Base-by-base conservation (phyloP, 1,139 yeast genomes). In the Wickerhamiella infanticola region DNA sequence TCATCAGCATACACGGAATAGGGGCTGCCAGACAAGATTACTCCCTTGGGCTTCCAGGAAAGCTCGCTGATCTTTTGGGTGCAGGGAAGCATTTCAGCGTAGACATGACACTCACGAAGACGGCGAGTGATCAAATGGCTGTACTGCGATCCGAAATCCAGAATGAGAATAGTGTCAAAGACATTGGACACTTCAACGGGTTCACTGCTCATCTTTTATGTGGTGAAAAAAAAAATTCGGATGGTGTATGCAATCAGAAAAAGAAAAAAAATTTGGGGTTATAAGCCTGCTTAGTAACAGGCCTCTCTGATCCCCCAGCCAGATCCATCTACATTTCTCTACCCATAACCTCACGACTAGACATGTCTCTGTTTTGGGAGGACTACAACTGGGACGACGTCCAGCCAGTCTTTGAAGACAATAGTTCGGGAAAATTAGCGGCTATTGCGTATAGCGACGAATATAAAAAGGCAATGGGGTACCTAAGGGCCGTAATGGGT, bases 1-100 rank as follows among this genome's bases (percentile, higher is more conserved):
- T 80, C 97, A 50, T 76, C 80, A 48, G 82, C 95, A 64, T 88
- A 90, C 47, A 90, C 99, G 9, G 97, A 88, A 78, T 85, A 90
- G 47, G 99, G 99, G 52, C 95, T 94, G 51, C 99, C 99, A 42
- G 97, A 86, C 53, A 90, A 72, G 61, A 90, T 90, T 52, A 90
- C 79, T 68, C 99, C 99, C 66, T 80, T 84, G 56, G 99, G 99
- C 63, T 77, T 86, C 94, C 95, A 90, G 50, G 79, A 69, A 60
- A 93, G 75, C 57, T 90, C 97, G 47, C 81, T 63, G 62, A 90
- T 88, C 72, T 88, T 90, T 68, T 90, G 97, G 48, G 98, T 90
- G 69, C 98, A 90, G 56, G 99, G 98, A 54, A 90, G 75, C 98
- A 90, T 90, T 70, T 93, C 99, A 55, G 98, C 97, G 67, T 93